These are phyloP conservation scores for Fusarium coffeatum DNA, from an alignment of 2,329 filamentous ascomycete genomes.

Conservation along the genomic window DNA sequence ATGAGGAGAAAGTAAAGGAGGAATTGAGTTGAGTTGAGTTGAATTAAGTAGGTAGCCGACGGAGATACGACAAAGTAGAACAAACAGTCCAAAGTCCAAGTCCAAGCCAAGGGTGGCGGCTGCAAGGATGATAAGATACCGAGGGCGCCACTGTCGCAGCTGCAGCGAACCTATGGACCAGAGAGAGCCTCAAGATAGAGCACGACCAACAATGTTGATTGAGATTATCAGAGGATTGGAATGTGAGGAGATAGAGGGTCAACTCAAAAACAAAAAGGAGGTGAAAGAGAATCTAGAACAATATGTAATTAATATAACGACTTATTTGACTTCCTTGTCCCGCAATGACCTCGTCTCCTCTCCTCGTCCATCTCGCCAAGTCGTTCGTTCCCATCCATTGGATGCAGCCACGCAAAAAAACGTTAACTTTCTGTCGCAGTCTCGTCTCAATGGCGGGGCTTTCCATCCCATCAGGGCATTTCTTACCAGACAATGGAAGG, in stretches of 20 bases:
- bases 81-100: constrained; percentile 3
- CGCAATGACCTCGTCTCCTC: constrained; percentile 26
- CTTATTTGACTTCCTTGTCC: constrained; percentile 37
- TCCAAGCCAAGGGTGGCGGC: background rate
- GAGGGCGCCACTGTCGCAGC: constrained; percentile 36
- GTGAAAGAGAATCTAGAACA: constrained; percentile 13
- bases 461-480: constrained; percentile 16
- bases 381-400: constrained; percentile 19
- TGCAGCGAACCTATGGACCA: constrained; percentile 17
- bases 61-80: constrained; percentile 6
- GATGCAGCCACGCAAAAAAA: background rate
- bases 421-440: constrained; percentile 11
- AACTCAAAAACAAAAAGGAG: constrained; percentile 24
- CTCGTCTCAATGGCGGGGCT: constrained; percentile 25
- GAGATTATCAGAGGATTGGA: constrained; percentile 34
- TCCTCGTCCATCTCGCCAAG: constrained; percentile 28
- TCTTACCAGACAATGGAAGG: constrained; percentile 10
- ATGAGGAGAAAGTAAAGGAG: background rate
- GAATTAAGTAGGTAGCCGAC: constrained; percentile 6
- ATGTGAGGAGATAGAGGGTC: constrained; percentile 30
- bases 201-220: constrained; percentile 26
- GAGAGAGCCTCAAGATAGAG: constrained; percentile 28
- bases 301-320: background rate
- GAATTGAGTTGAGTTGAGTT: constrained; percentile 11
- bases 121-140: constrained; percentile 35